Percentiles rank a stretch among this genome's conserved stretches.
Evolutionary conservation across 371 early-diverging fungal genomes (phyloP).

Genomic region (Haplosporangium sp.): DNA sequence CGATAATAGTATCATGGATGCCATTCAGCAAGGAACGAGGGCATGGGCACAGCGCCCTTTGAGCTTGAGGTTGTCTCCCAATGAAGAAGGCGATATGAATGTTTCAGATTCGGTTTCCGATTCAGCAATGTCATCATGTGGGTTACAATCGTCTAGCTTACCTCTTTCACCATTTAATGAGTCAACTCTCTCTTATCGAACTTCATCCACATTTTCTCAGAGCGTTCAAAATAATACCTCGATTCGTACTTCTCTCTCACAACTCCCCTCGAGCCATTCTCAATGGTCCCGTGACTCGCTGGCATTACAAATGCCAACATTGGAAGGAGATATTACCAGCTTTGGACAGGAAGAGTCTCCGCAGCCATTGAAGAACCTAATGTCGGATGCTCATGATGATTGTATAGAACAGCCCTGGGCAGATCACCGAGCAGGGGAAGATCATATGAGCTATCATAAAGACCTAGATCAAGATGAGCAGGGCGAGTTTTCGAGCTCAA

Average conservation of each 20-base stretch:
- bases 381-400: background rate
- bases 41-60: slow-evolving; percentile 35
- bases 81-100: slow-evolving; percentile 18
- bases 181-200: slow-evolving; percentile 33
- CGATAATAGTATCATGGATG: slow-evolving; percentile 19
- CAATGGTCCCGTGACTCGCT: slow-evolving; percentile 37
- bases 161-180: slow-evolving; percentile 37
- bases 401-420: slow-evolving; percentile 21
- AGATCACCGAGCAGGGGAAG: slow-evolving; percentile 8
- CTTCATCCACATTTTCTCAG: slow-evolving; percentile 41
- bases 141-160: slow-evolving; percentile 11
- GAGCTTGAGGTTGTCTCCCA: slow-evolving; percentile 10
- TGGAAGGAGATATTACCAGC: slow-evolving; percentile 13
- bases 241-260: slow-evolving; percentile 26
- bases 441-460: background rate
- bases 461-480: background rate
- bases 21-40: slow-evolving; percentile 30
- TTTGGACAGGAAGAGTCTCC: background rate
- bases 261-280: slow-evolving; percentile 21
- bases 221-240: slow-evolving; percentile 19
- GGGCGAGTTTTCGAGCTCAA: background rate
- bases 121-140: slow-evolving; percentile 23
- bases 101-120: slow-evolving; percentile 33
- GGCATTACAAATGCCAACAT: slow-evolving; percentile 36
- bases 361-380: background rate